phyloP scores from a whole-genome alignment of 176 grass and related monocot species.

The Guadua angustifolia region DNA sequence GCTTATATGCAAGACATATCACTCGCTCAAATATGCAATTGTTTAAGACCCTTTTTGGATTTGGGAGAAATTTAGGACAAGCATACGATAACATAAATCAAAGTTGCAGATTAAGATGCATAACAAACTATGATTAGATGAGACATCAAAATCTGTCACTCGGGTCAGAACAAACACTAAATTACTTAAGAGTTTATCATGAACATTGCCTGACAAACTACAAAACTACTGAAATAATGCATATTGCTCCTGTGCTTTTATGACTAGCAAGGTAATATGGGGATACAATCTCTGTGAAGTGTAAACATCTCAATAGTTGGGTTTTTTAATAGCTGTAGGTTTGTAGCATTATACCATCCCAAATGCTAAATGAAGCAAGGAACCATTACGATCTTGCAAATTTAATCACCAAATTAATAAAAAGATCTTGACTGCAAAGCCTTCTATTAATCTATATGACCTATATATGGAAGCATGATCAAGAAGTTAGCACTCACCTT shows the following conservation, averaged over 20 bases:
- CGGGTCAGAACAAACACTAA: neutral
- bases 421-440: neutral
- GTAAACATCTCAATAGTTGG: conserved; percentile 13
- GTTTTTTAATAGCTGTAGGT: neutral
- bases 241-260: neutral
- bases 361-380: conserved; percentile 24
- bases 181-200: neutral
- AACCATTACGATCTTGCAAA: conserved; percentile 27
- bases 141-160: conserved; percentile 4
- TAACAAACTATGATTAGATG: neutral
- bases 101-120: conserved; percentile 21
- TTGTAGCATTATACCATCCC: neutral
- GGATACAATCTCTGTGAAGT: neutral
- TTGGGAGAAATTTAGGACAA: too few species aligned
- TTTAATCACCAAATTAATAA: neutral
- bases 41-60: neutral
- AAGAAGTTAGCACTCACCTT: conserved; percentile 45
- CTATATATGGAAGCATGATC: conserved; percentile 1
- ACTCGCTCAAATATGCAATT: conserved; percentile 11
- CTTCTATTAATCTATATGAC: conserved; percentile 18
- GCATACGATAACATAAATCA: neutral
- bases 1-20: neutral
- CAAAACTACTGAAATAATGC: neutral
- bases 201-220: conserved; percentile 21
- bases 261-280: neutral